Base-by-base conservation (phyloP, 2,329 filamentous ascomycete genomes). In the Diaporthe vexans region DNA sequence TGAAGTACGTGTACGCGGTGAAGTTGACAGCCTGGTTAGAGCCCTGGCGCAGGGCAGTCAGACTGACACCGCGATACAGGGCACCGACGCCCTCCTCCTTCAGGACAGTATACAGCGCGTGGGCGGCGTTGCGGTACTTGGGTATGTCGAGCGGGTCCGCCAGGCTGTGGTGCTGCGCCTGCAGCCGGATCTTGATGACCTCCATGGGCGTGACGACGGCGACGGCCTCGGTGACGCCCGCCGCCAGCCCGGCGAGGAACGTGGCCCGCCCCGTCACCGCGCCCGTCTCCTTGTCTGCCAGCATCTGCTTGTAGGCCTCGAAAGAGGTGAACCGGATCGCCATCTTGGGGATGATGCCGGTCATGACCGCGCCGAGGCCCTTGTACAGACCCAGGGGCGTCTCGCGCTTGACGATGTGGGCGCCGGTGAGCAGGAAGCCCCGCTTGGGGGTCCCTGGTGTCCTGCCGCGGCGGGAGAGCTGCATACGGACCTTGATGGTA, bases 401-500 rank as follows among this genome's bases (percentile, higher is more conserved):
- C 87, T 99, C 97, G 80, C 94, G 93, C 82, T 91, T 91, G 72
- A 98, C 91, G 80, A 99, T 98, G 79, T 97, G 94, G 76, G 89
- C 85, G 76, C 97, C 97, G 1, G 97, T 99, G 73, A 88, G 88
- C 77, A 98, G 83, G 86, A 99, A 99, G 77, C 97, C 96, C 79
- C 95, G 93, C 79, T 93, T 92, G 80, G 95, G 94, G 83, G 93
- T 91, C 76, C 97, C 97, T 73, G 95, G 95, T 75, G 91, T 90
- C 78, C 94, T 91, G 67, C 94, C 95, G 83, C 97, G 92, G 78
- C 93, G 91, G 73, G 97, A 98, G 75, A 99, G 93, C 87, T 99
- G 97, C 97, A 99, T 99, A 79, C 97, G 95, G 76, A 99, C 97
- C 90, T 99, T 98, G 88, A 98, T 97, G 75, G 95, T 98, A 85